A percentile compares a stretch with the other conserved stretches of the same genome.
Conservation (phyloP, 129 eudicot species). For the Apium graveolens region DNA sequence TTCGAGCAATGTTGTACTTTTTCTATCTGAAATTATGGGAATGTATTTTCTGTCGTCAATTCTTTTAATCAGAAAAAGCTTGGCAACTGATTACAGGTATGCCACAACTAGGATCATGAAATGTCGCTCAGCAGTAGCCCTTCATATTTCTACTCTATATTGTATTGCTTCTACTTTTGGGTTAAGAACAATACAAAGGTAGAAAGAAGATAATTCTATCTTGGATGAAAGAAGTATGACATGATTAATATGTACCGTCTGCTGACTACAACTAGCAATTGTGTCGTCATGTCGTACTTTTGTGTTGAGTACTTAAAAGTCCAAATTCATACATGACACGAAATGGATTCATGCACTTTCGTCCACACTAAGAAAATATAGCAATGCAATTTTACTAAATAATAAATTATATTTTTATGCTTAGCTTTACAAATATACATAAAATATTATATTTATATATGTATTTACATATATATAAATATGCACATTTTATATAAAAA, state of each 20-base stretch:
- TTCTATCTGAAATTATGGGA: conserved; percentile 98
- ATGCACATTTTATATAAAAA: too few species aligned
- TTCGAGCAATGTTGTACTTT: conserved; percentile 92
- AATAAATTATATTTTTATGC: too few species aligned
- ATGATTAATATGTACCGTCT: background rate
- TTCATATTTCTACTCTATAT: background rate
- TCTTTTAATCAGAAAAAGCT: conserved; percentile 83
- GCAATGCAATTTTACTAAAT: too few species aligned
- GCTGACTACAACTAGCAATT: background rate
- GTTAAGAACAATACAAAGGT: background rate
- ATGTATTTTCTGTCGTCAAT: conserved; percentile 95
- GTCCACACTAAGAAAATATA: too few species aligned
- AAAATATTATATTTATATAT: too few species aligned
- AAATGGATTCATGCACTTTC: too few species aligned
- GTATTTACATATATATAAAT: too few species aligned
- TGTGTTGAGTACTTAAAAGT: too few species aligned
- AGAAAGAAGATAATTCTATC: background rate
- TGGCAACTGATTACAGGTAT: conserved; percentile 73
- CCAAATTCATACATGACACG: too few species aligned
- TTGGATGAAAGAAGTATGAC: background rate
- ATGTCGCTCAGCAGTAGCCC: background rate
- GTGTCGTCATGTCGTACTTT: too few species aligned
- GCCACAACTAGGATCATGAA: background rate
- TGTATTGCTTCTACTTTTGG: background rate
- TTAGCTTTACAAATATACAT: too few species aligned